Percentiles rank a stretch among this genome's conserved stretches.
Evolutionary conservation across 2,329 filamentous ascomycete genomes (phyloP).

Genomic region (Aureobasidium sp.): DNA sequence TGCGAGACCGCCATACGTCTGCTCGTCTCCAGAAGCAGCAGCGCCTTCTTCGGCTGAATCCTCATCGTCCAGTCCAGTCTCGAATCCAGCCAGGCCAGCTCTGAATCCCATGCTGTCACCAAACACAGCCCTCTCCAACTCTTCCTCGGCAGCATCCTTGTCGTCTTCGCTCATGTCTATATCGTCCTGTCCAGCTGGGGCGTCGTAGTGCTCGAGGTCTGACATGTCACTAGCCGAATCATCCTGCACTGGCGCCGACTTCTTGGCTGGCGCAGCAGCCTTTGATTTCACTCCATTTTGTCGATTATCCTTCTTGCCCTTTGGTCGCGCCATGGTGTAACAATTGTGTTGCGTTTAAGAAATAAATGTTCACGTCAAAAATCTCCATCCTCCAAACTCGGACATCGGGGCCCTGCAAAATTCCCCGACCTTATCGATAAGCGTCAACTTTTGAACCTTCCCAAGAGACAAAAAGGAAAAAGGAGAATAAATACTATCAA

Average conservation of each 20-base stretch:
- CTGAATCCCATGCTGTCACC: slow-evolving; percentile 80
- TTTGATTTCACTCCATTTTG: not conserved
- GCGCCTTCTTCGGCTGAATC: slow-evolving; percentile 25
- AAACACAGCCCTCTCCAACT: slow-evolving; percentile 71
- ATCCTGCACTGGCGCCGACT: not conserved
- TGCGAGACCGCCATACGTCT: slow-evolving; percentile 54
- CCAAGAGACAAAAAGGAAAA: not conserved
- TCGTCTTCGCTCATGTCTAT: slow-evolving; percentile 36
- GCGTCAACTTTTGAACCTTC: not conserved
- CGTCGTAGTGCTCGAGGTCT: slow-evolving; percentile 12
- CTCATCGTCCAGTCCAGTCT: slow-evolving; percentile 42
- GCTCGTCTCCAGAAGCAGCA: slow-evolving; percentile 16
- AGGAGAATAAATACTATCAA: not conserved
- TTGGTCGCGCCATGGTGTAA: slow-evolving; percentile 12
- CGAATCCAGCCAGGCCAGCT: slow-evolving; percentile 58
- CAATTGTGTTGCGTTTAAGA: not conserved
- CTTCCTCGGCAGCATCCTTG: slow-evolving; percentile 76
- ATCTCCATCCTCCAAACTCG: slow-evolving; percentile 8
- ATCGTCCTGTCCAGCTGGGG: slow-evolving; percentile 4
- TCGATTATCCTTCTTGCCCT: slow-evolving; percentile 1
- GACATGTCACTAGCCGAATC: slow-evolving; percentile 15
- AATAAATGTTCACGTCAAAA: slow-evolving; percentile 5
- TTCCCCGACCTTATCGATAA: slow-evolving; percentile 16
- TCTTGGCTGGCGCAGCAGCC: slow-evolving; percentile 2
- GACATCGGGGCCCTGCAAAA: slow-evolving; percentile 10